phyloP scores from a whole-genome alignment of 225 moss, liverwort and hornwort genomes.

The Bryum argenteum region DNA sequence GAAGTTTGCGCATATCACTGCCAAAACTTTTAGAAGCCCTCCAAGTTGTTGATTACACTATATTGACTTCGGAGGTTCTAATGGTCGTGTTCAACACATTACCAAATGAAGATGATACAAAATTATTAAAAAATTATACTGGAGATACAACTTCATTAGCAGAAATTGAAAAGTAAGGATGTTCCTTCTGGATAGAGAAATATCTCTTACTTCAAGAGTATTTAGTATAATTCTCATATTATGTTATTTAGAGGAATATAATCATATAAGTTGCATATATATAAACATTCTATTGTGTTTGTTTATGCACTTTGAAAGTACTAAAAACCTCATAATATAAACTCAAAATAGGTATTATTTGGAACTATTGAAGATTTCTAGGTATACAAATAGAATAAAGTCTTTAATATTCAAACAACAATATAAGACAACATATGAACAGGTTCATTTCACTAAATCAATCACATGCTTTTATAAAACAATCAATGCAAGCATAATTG shows the following conservation, averaged over 20 bases:
- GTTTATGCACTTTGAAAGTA: no score
- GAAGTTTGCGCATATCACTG: slow-evolving; percentile 74
- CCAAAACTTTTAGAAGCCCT: slow-evolving; percentile 68
- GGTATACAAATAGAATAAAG: slow-evolving; percentile 66
- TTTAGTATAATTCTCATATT: no score
- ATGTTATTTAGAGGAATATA: no score
- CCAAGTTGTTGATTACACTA: slow-evolving; percentile 40
- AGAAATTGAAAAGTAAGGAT: slow-evolving; percentile 77
- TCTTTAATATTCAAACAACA: slow-evolving; percentile 79
- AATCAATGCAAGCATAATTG: not conserved
- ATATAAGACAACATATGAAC: slow-evolving; percentile 52
- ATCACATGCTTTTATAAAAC: not conserved
- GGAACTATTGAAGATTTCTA: slow-evolving; percentile 62
- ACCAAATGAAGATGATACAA: slow-evolving; percentile 77
- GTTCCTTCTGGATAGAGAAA: no score
- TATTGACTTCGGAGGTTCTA: slow-evolving; percentile 68
- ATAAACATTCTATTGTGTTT: no score
- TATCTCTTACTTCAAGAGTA: no score
- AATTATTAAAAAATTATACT: slow-evolving; percentile 47
- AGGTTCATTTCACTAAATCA: slow-evolving; percentile 33
- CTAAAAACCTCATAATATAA: not conserved
- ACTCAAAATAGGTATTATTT: slow-evolving; percentile 63
- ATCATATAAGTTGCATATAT: rapidly evolving
- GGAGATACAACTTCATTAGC: slow-evolving; percentile 45
- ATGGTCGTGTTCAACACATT: slow-evolving; percentile 85